Base-by-base conservation (phyloP, 352 stramenopile species). In the Ophiocytium majus region DNA sequence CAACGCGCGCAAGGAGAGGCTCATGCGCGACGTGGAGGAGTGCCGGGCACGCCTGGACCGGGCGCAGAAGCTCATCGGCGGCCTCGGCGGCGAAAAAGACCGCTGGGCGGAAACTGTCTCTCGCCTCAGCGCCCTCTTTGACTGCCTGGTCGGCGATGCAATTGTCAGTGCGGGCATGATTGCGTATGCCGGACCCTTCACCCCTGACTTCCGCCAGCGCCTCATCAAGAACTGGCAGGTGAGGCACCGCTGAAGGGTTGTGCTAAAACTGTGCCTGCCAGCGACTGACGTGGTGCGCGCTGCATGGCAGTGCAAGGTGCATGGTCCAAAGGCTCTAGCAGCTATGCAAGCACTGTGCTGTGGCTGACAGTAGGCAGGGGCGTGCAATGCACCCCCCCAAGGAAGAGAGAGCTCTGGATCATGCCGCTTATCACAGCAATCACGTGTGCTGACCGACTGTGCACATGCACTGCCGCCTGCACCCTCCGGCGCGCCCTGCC, bases 151-250 rank as follows among this genome's bases (percentile, higher is more conserved):
- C 10, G 95, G 95, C 64, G 95, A 98, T 75, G 93, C 95, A 0
- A 88, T 98, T 1, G 94, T 98, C 35, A 96, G 93, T 0, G 93
- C 95, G 0, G 95, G 92, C 19, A 95, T 94, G 9, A 97, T 98
- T 85, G 96, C 94, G 79, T 98, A 98, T 82, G 87, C 97, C 0
- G 95, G 95, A 0, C 93, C 94, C 10, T 98, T 98, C 88, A 98
- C 94, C 10, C 95, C 92, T 36, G 94, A 97, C 79, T 98, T 97
- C 80, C 93, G 95, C 0, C 93, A 97, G 57, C 86, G 86, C 5
- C 94, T 95, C 36, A 91, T 97, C 31, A 86, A 91, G 10, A 86
- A 90, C 50, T 98, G 95, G 95, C 94, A 96, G 76, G 75, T 81
- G 31, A 5, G 64, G 17, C 17, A 19, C 57, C 28, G 57, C 57